Evolutionary conservation across 306 rosid genomes (phyloP).

Genomic region (Inga laurina): DNA sequence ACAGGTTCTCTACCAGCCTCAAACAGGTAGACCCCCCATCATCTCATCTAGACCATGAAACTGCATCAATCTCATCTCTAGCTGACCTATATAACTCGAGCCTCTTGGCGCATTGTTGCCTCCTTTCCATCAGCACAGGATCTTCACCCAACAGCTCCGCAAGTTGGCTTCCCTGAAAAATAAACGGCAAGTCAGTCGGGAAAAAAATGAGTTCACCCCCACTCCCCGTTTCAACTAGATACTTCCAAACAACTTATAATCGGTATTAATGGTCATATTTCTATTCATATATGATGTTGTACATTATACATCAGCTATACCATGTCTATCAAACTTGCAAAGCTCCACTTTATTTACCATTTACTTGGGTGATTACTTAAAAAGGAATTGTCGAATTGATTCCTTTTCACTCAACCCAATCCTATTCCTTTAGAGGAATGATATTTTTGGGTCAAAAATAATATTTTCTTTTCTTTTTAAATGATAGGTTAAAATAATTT

Average conservation of each 20-base stretch:
- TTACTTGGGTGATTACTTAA: not conserved
- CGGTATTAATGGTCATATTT: not conserved
- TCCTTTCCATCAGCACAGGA: conserved; percentile 75
- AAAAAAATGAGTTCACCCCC: not conserved
- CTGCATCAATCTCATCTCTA: conserved; percentile 93
- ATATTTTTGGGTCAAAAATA: not conserved
- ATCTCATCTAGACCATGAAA: conserved; percentile 73
- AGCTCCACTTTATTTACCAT: not conserved
- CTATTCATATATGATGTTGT: not conserved
- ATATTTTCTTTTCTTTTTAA: not conserved
- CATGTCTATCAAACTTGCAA: not conserved
- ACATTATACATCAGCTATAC: not conserved
- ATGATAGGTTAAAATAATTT: not conserved
- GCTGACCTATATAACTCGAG: conserved; percentile 83
- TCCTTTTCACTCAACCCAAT: not conserved
- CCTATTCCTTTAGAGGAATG: not conserved
- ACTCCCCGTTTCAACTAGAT: not conserved
- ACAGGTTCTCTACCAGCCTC: conserved; percentile 16
- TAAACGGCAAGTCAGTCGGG: conserved; percentile 5
- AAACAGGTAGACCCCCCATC: conserved; percentile 13
- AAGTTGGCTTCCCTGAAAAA: conserved; percentile 73
- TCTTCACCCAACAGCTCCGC: conserved; percentile 82
- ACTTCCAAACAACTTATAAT: not conserved
- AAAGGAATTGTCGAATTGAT: not conserved
- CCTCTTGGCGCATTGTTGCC: conserved; percentile 77